Base-by-base conservation (phyloP, 2,329 filamentous ascomycete species). In the Exophiala spinifera region DNA sequence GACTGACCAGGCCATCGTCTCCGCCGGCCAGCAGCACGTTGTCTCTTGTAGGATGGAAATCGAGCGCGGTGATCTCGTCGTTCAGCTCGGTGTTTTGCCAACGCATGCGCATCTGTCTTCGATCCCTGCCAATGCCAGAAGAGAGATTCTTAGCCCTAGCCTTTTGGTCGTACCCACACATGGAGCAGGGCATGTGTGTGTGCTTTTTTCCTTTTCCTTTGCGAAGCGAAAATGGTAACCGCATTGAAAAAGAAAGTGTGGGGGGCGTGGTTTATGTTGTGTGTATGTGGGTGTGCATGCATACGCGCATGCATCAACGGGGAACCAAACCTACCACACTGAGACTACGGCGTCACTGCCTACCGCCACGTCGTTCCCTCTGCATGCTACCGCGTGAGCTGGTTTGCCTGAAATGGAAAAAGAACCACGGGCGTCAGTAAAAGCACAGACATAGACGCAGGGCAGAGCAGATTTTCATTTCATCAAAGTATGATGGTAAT, bases 1-100 rank as follows among this genome's bases (percentile, higher is more conserved):
- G 70, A 59, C 83, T 84, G 57, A 85, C 74, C 0, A 85, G 74
- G 2, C 82, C 82, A 63, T 86, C 83, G 17, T 83, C 85, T 63
- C 80, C 82, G 36, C 80, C 81, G 10, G 81, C 83, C 1, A 86
- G 74, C 3, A 85, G 73, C 17, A 81, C 67, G 34, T 76, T 74
- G 15, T 74, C 74, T n/a, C 74, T 74, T 11, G 69, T 73, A 19
- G 79, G 78, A 65, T 82, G 79, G 58, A 78, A 76, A 67, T 76
- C 71, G 13, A 82, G 70, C 67, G 80, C 77, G 2, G 83, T 85
- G 51, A 86, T 75, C 51, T 83, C 82, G 65, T 86, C 83, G 51
- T 77, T 77, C 62, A 77, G 76, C 59, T 78, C 76, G 23, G 73
- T 51, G 42, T 61, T 64, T 39, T 64, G 59, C 63, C 63, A 65